Evolutionary conservation across 225 moss, liverwort and hornwort species (phyloP).

Genomic region (Ulota crispa): DNA sequence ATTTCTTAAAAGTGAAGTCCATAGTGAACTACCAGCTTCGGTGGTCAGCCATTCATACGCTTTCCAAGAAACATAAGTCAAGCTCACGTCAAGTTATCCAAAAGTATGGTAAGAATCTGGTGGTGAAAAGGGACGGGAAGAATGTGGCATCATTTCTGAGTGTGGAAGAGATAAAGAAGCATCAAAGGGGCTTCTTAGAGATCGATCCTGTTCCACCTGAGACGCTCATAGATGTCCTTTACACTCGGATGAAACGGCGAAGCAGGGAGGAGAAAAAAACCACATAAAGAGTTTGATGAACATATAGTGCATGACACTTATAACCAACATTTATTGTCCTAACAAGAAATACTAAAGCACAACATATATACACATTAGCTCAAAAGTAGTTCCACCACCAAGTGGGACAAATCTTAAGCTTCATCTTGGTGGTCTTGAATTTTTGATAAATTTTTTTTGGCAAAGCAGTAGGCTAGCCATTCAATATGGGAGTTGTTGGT

Average conservation of each 20-base stretch:
- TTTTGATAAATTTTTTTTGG: too few relatives aligned
- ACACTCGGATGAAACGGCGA: constrained; percentile 52
- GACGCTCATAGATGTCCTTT: constrained; percentile 56
- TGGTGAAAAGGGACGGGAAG: constrained; percentile 39
- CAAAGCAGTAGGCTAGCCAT: too few relatives aligned
- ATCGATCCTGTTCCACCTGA: constrained; percentile 52
- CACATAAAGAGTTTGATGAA: background rate
- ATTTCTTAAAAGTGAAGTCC: constrained; percentile 58
- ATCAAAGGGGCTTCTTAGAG: constrained; percentile 43
- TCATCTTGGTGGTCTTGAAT: too few relatives aligned
- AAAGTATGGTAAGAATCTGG: constrained; percentile 61
- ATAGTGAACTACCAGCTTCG: constrained; percentile 64
- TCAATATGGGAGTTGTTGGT: too few relatives aligned
- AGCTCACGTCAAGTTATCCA: constrained; percentile 56
- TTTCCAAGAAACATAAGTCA: constrained; percentile 74
- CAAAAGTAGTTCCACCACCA: too few relatives aligned
- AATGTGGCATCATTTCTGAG: constrained; percentile 45
- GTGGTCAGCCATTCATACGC: constrained; percentile 61
- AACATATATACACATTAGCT: too few relatives aligned
- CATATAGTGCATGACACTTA: too few relatives aligned
- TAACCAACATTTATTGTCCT: too few relatives aligned
- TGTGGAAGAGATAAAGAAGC: constrained; percentile 52
- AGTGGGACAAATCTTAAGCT: too few relatives aligned
- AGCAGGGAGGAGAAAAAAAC: constrained; percentile 35
- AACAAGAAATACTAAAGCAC: too few relatives aligned